Evolutionary conservation across 305 asterid genomes (phyloP), one percentile per base, ranked within the genome.

Genomic region (Andrographis paniculata): DNA sequence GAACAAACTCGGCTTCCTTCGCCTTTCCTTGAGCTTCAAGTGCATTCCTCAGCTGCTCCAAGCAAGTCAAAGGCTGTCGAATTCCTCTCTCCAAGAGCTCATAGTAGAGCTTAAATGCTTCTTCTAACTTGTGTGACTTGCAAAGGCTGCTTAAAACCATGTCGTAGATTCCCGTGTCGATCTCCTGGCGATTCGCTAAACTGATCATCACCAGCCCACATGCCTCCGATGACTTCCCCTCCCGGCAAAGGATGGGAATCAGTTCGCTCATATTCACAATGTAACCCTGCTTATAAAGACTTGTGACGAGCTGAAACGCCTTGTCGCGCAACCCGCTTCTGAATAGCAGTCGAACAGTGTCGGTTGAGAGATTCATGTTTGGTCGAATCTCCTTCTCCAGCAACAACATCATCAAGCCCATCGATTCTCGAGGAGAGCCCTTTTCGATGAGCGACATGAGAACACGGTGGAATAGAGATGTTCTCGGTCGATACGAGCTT

Each of bases 1-100:
- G 62, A 41, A 89, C 75, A 56, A 89, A 89, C 52, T 85, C 85
- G 50, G 94, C 84, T 65, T 82, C 95, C 66, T 74, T 76, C 39
- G 48, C 37, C 48, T 63, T 89, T 20, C 95, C 95, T 51, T 60
- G 68, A 37, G 64, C 73, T 63, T 77, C 78, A 19, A 82, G 89
- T 27, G 56, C 78, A 33, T 39, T 53, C 61, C 55, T 67, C 53
- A 89, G 67, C 8, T 65, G 84, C 55, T 65, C 77, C 22, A 82
- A 66, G 64, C 82, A 68, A 61, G 57, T 60, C 60, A 76, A 65
- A 44, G 87, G 91, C 42, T 41, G 81, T 42, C 61, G 55, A 46
- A 69, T 16, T 55, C 70, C 77, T 64, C 72, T 76, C 56, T 88
- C 97, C 38, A 82, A 53, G 61, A 78, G 57, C 37, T 79, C 89